Base-by-base conservation (phyloP, 352 stramenopile genomes). In the Pythium rishiriense region DNA sequence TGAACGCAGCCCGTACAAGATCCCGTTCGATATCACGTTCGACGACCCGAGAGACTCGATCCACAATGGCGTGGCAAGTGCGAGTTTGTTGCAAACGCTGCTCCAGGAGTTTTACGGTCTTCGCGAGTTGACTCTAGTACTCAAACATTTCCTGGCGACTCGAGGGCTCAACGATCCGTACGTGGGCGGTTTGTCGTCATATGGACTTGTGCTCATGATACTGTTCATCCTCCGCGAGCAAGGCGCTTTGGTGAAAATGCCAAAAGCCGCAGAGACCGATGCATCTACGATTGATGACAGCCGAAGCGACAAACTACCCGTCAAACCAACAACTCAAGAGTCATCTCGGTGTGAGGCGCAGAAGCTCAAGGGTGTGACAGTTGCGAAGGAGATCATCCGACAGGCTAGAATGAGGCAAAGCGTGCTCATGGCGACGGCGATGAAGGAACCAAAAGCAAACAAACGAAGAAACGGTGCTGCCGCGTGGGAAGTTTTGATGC, bases 81-180 rank as follows among this genome's bases (percentile, higher is more conserved):
- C 83, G 7, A 76, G 79, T 9, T 62, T 97, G 9, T 73, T 96
- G 7, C 73, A 82, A 51, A 77, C 75, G 14, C 69, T 97, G 25
- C 74, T 74, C 8, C 66, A 68, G 7, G 75, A 83, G 19, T 92
- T 97, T 19, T 90, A 91, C 43, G 87, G 87, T 0, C 61, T 98
- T 24, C 74, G 81, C 0, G 88, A 96, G 51, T 56, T 98, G 17
- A 88, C 85, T 0, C 73, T 97, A 25, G 87, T 97, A 10, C 69
- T 98, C 22, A 98, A 98, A 69, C 79, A 94, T 53, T 96, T 97
- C 54, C 66, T 98, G 9, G 87, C 82, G n/a, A 87, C 90, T 35
- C 80, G 90, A 26, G 78, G 81, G 6, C 61, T 97, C 10, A 97
- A 97, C 56, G 90, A 98, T 55, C 88, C 90, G 10, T 97, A 94